Evolutionary conservation across 78 protist species (phyloP), one percentile per base, ranked within the genome.

Genomic region (Dictyostelium brefeldianum): DNA sequence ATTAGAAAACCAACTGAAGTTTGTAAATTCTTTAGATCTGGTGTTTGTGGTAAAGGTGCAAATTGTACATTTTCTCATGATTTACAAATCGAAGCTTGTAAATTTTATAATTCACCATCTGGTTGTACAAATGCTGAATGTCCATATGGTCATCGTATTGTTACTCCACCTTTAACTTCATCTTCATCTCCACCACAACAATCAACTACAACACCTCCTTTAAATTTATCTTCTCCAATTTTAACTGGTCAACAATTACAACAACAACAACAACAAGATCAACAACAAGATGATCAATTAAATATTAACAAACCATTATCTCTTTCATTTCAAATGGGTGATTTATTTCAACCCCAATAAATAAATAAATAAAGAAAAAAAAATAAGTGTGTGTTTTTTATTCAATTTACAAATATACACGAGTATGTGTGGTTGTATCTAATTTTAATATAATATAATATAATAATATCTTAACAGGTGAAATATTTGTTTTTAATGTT

Each of bases 81-180:
- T 64, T 74, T 80, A 27, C 36, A 57, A 22, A 18, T 29, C 9
- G 87, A 62, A 56, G 48, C 87, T 62, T 87, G 93, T 64, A 87
- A 77, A 77, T 87, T 36, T 20, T 87, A 57, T 50, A 87, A 87
- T 50, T 46, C 69, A 14, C 93, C 84, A 8, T 9, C 20, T 87
- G 93, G 93, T 14, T 87, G 93, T 12, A 87, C 93, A 10, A 87
- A 87, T 27, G 64, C 36, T 3, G 83, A 87, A 3, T 87, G 93
- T 50, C 79, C 7, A 17, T 87, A 87, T 77, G 93, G 83, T 64
- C 93, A 87, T n/a, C 80, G 79, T 62, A n/a, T 46, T 12, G 14
- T 56, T 47, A 31, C 20, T 41, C 18, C 71, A n/a, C 50, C 70
- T 5, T 14, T 54, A 10, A 47, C 59, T 41, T n/a, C 64, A 48